phyloP scores from a whole-genome alignment of 139 green algal genomes.

The Parachlorella kessleri region DNA sequence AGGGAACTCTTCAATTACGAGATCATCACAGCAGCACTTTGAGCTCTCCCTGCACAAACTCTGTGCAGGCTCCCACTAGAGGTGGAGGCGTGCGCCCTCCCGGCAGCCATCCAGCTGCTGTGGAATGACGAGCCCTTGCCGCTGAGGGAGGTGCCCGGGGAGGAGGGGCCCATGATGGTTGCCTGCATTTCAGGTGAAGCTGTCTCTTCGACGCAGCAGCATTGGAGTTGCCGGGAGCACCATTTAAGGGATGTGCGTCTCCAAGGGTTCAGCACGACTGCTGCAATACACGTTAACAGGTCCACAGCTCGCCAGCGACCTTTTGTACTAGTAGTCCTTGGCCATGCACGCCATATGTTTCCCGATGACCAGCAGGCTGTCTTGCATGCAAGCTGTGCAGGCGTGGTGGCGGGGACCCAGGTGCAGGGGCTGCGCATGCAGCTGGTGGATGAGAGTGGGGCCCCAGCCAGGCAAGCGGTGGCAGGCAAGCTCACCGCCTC shows the following conservation, averaged over 20 bases:
- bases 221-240: too few relatives aligned
- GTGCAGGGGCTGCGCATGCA: constrained; percentile 52
- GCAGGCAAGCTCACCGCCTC: constrained; percentile 58
- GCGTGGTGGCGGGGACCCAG: constrained; percentile 42
- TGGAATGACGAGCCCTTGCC: constrained; percentile 26
- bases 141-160: constrained; percentile 8
- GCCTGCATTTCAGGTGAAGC: constrained; percentile 7
- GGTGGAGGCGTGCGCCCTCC: constrained; percentile 47
- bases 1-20: too few relatives aligned
- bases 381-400: too few relatives aligned
- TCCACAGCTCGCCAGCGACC: not conserved
- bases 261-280: too few relatives aligned
- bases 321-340: too few relatives aligned
- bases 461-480: constrained; percentile 22
- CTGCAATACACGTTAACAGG: too few relatives aligned
- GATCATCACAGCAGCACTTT: too few relatives aligned
- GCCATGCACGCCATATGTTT: too few relatives aligned
- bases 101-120: constrained; percentile 37
- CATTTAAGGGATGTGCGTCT: too few relatives aligned
- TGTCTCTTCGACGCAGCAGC: too few relatives aligned
- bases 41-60: too few relatives aligned
- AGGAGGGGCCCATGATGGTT: constrained; percentile 2
- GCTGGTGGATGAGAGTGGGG: constrained; percentile 55
- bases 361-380: too few relatives aligned
- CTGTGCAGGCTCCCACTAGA: constrained; percentile 28